phyloP scores from a whole-genome alignment of 805 yeast genomes.

The Torulaspora franciscae region DNA sequence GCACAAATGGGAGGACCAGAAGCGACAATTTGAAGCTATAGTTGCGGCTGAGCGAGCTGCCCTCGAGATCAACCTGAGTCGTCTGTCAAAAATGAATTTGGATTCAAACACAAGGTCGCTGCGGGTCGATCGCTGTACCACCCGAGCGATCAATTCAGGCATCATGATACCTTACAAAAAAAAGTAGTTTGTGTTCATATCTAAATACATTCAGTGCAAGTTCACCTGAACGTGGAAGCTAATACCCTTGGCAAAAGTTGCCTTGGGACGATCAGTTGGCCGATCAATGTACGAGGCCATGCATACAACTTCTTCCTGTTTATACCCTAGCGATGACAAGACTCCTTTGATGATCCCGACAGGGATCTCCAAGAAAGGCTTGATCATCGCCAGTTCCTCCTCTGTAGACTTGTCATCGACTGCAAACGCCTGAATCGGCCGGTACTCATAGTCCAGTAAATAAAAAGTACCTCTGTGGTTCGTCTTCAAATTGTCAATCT shows the following conservation, averaged over 20 bases:
- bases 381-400: slow-evolving; percentile 25
- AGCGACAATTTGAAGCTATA: slow-evolving; percentile 11
- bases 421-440: slow-evolving; percentile 27
- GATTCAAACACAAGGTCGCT: slow-evolving; percentile 2
- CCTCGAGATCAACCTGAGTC: slow-evolving; percentile 12
- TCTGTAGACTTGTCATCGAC: slow-evolving; percentile 18
- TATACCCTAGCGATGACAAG: slow-evolving; percentile 29
- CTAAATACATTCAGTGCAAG: slow-evolving; percentile 6
- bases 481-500: slow-evolving; percentile 86
- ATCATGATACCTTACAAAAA: slow-evolving; percentile 11
- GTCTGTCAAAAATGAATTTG: slow-evolving; percentile 5
- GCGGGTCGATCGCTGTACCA: slow-evolving; percentile 3
- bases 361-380: slow-evolving; percentile 34
- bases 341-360: slow-evolving; percentile 35
- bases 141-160: slow-evolving; percentile 1
- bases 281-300: slow-evolving; percentile 29
- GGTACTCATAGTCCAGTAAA: slow-evolving; percentile 31
- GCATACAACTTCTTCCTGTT: slow-evolving; percentile 26
- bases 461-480: slow-evolving; percentile 64
- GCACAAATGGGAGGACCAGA: slow-evolving; percentile 14
- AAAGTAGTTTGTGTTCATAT: slow-evolving; percentile 7
- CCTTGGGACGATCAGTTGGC: slow-evolving; percentile 19
- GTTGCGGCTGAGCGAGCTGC: slow-evolving; percentile 16
- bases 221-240: slow-evolving; percentile 34
- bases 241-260: slow-evolving; percentile 26